Percentiles rank a stretch among this genome's conserved stretches.
phyloP scores from a whole-genome alignment of 352 stramenopile species.

The Hyphochytrium catenoides region DNA sequence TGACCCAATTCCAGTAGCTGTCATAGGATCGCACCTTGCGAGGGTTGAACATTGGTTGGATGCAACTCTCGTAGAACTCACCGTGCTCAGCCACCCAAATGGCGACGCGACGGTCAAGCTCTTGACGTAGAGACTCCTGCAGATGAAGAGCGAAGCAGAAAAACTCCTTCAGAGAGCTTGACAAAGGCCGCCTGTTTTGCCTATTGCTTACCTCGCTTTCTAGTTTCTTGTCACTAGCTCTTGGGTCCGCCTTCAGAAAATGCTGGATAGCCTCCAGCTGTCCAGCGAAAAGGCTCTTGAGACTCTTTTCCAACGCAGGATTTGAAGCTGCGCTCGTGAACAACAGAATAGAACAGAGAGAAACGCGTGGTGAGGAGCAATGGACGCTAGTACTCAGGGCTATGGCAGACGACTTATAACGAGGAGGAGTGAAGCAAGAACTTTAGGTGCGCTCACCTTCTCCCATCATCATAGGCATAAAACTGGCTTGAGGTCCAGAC shows the following conservation, averaged over 20 bases:
- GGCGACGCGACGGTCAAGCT: constrained; percentile 23
- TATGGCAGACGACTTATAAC: too few species aligned
- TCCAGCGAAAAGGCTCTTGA: constrained; percentile 28
- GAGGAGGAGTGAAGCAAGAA: too few species aligned
- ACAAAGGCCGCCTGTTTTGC: too few species aligned
- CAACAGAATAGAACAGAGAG: too few species aligned
- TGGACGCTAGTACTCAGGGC: too few species aligned
- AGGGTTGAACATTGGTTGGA: constrained; percentile 28
- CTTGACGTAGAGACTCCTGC: constrained; percentile 21
- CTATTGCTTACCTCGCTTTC: too few species aligned
- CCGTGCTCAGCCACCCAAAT: constrained; percentile 27
- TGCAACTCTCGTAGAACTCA: constrained; percentile 23
- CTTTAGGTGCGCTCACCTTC: constrained; percentile 1
- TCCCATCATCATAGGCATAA: constrained; percentile 6
- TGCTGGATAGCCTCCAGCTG: constrained; percentile 21
- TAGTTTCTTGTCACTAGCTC: constrained; percentile 23
- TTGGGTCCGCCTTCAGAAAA: constrained; percentile 21
- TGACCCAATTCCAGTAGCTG: constrained; percentile 52
- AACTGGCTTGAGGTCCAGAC: neutral
- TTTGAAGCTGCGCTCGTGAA: too few species aligned
- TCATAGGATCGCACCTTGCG: constrained; percentile 44
- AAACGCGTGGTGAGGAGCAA: too few species aligned
- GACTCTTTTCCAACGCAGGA: constrained; percentile 22
- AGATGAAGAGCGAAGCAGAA: too few species aligned
- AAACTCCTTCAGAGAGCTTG: too few species aligned